These are phyloP conservation scores for Schizothecium vesticola DNA, from an alignment of 495 filamentous ascomycete species.

Conservation along the genomic window DNA sequence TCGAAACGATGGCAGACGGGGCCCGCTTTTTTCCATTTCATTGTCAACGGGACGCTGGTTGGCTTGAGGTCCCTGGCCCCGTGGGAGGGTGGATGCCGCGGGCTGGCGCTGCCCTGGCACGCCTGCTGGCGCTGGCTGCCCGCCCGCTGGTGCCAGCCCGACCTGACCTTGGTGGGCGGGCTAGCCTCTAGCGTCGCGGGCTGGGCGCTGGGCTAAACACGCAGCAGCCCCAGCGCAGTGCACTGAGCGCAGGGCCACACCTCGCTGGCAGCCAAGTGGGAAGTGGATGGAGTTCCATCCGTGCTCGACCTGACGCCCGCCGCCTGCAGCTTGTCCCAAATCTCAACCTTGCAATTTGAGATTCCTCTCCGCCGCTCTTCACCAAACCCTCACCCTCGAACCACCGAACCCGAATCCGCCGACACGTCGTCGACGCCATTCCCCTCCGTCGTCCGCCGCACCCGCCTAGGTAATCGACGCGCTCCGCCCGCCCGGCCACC, in stretches of 20 bases:
- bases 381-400: conserved; percentile 13
- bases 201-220: conserved; percentile 34
- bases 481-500: conserved; percentile 11
- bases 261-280: conserved; percentile 6
- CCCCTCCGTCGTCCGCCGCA: neutral
- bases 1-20: conserved; percentile 8
- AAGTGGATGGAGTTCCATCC: conserved; percentile 4
- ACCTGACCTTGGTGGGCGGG: neutral
- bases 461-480: conserved; percentile 8
- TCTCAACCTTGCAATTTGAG: conserved; percentile 31
- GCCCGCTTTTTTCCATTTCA: conserved; percentile 5
- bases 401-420: conserved; percentile 2
- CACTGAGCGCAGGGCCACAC: conserved; percentile 19
- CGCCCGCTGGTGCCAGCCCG: neutral
- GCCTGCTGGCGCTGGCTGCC: neutral
- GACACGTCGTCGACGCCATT: neutral
- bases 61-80: neutral
- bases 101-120: neutral
- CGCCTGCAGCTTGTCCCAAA: conserved; percentile 19
- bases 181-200: conserved; percentile 22
- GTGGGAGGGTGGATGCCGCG: conserved; percentile 1
- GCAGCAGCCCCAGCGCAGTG: conserved; percentile 18
- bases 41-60: neutral
- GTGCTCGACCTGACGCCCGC: conserved; percentile 20
- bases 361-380: conserved; percentile 28